Base-by-base conservation (phyloP, 2,329 filamentous ascomycete genomes). In the Colletotrichum sp. region DNA sequence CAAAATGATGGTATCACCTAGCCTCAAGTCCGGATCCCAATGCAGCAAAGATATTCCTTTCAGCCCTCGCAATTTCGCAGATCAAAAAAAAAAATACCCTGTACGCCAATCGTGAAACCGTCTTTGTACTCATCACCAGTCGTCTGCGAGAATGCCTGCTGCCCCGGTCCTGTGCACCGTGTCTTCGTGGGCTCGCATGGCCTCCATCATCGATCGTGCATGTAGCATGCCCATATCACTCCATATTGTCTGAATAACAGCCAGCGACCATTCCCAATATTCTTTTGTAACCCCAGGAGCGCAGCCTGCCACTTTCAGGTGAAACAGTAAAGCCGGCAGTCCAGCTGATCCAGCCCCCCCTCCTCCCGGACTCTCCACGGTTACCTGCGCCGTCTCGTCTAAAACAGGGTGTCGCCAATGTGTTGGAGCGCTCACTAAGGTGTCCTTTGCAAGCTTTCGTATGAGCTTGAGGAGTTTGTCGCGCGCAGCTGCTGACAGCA, bases 381-480 rank as follows among this genome's bases (percentile, higher is more conserved):
- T 81, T 66, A 81, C 78, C 3, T 81, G 82, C 44, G 83, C 82
- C 67, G 84, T 84, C 36, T 87, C 81, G 19, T 81, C 80, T 6
- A 90, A 81, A 4, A 83, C 79, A 8, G 89, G 89, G 68, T 91
- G 89, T 27, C 88, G 86, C 87, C 89, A 91, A 76, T 90, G 88
- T 11, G 86, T 86, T 7, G 89, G 87, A 5, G 85, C 84, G 72
- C 88, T 89, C 32, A 86, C 81, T 1, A 90, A 82, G 3, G 82
- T 85, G 55, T 89, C 88, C 36, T 85, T 83, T 2, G 87, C 86
- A 25, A 88, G 79, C 16, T 81, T 82, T 36, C 79, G 79, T 27
- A 90, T 84, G 4, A 80, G 82, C 25, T 80, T 77, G 22, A 85
- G 82, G 30, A 82, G 83, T 16, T 79, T 80, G 19, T 81, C 80